phyloP scores from a whole-genome alignment of 1,284 basidiomycete genomes.

The Trichosporon sp. region DNA sequence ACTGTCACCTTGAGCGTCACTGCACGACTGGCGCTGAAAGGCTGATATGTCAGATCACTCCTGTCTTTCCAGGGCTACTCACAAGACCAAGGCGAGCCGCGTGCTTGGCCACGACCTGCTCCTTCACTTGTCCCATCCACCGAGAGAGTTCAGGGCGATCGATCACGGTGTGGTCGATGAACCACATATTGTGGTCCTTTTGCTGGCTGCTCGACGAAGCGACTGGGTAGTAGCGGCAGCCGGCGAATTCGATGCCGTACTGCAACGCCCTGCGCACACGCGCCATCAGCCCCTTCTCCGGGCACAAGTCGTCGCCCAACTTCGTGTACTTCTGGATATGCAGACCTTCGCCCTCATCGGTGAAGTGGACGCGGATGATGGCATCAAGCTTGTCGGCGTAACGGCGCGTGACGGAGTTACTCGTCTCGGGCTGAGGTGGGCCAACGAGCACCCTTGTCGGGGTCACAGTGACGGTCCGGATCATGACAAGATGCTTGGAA shows the following conservation, averaged over 20 bases:
- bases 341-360: conserved; percentile 45
- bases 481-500: conserved; percentile 36
- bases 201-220: conserved; percentile 45
- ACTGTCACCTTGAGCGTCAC: conserved; percentile 29
- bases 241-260: conserved; percentile 41
- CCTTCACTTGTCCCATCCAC: conserved; percentile 44
- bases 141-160: conserved; percentile 29
- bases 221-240: conserved; percentile 38
- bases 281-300: conserved; percentile 42
- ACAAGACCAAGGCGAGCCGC: conserved; percentile 45
- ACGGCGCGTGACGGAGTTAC: conserved; percentile 45
- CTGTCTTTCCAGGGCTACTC: background rate
- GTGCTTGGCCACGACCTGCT: conserved; percentile 48
- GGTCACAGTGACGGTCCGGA: conserved; percentile 45
- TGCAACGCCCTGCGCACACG: conserved; percentile 44
- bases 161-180: conserved; percentile 37
- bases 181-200: conserved; percentile 50
- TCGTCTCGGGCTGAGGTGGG: conserved; percentile 44
- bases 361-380: conserved; percentile 47
- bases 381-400: conserved; percentile 40
- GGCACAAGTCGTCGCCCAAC: conserved; percentile 27
- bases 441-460: conserved; percentile 46
- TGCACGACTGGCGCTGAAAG: conserved; percentile 40
- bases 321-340: conserved; percentile 41
- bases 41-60: conserved; percentile 14